phyloP scores from a whole-genome alignment of 192 early-diverging fungal genomes.

The Gaertneriomyces semiglobifer region DNA sequence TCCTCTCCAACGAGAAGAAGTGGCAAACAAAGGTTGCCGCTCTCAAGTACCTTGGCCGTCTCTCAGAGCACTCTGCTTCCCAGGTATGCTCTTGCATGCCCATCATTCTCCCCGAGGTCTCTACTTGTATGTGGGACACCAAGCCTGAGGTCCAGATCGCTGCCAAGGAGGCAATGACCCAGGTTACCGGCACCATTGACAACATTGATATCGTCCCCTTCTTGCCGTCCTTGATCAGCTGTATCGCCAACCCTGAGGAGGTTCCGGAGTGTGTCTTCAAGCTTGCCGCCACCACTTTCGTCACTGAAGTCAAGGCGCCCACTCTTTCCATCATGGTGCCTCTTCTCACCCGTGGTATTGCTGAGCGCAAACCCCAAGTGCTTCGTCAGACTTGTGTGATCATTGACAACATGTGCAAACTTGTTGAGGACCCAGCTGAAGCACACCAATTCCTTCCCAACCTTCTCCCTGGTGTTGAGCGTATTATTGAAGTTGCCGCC shows the following conservation, averaged over 20 bases:
- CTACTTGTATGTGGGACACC: slow-evolving; percentile 77
- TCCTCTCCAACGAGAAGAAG: slow-evolving; percentile 71
- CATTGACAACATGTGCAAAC: slow-evolving; percentile 90
- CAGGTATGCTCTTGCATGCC: slow-evolving; percentile 47
- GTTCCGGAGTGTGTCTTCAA: slow-evolving; percentile 74
- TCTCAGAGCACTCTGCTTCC: slow-evolving; percentile 46
- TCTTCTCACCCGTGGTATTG: slow-evolving; percentile 64
- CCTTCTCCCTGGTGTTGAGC: slow-evolving; percentile 72
- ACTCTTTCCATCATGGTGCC: slow-evolving; percentile 80
- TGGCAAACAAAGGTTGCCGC: slow-evolving; percentile 68
- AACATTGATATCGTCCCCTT: slow-evolving; percentile 79
- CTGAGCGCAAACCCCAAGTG: slow-evolving; percentile 67
- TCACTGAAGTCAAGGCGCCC: slow-evolving; percentile 66
- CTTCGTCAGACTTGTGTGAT: slow-evolving; percentile 74
- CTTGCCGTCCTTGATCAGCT: slow-evolving; percentile 68
- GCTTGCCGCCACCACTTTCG: slow-evolving; percentile 77
- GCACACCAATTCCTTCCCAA: slow-evolving; percentile 76
- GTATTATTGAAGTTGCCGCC: slow-evolving; percentile 69
- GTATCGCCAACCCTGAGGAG: slow-evolving; percentile 74
- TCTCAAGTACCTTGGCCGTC: slow-evolving; percentile 41
- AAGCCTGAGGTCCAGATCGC: slow-evolving; percentile 68
- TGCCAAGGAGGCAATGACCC: slow-evolving; percentile 64
- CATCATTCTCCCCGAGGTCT: slow-evolving; percentile 68
- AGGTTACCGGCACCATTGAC: slow-evolving; percentile 65
- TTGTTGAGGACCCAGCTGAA: slow-evolving; percentile 77